Evolutionary conservation across 805 yeast genomes (phyloP).

Genomic region (Jamesozyma jinghongensis): DNA sequence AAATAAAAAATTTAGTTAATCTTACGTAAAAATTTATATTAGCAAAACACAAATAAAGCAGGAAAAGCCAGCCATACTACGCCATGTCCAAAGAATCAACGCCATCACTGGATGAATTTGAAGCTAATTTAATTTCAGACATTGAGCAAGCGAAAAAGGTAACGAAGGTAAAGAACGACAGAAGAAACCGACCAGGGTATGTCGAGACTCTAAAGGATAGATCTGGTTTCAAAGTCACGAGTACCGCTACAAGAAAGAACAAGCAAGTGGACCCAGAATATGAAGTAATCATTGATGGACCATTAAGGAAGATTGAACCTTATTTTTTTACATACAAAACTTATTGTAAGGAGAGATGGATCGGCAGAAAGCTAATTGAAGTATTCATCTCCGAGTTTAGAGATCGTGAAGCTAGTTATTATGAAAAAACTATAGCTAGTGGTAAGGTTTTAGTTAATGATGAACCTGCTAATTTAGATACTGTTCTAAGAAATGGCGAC

Average conservation of each 20-base stretch:
- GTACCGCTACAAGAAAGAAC: constrained; percentile 29
- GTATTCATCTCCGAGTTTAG: constrained; percentile 80
- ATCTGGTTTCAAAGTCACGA: constrained; percentile 21
- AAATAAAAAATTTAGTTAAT: too few species aligned
- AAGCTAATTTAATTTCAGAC: not conserved
- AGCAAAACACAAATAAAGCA: too few species aligned
- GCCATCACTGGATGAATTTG: not conserved
- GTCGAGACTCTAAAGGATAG: constrained; percentile 15
- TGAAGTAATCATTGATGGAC: constrained; percentile 46
- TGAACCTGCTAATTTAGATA: constrained; percentile 51
- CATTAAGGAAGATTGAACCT: constrained; percentile 67
- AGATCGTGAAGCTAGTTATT: constrained; percentile 61
- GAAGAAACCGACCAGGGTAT: constrained; percentile 2
- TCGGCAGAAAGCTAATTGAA: constrained; percentile 70
- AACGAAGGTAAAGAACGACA: constrained; percentile 3
- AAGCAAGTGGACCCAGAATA: constrained; percentile 56
- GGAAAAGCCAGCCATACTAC: too few species aligned
- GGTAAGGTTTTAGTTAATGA: constrained; percentile 76
- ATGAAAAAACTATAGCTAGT: constrained; percentile 40
- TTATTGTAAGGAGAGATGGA: constrained; percentile 86
- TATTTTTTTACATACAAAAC: constrained; percentile 86
- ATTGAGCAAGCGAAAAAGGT: constrained; percentile 4
- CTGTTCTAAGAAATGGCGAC: constrained; percentile 73
- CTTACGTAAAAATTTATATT: too few species aligned
- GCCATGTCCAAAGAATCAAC: too few species aligned